These are phyloP conservation scores for Scheffersomyces lignosus DNA, from an alignment of 805 yeast genomes.

Conservation along the genomic window DNA sequence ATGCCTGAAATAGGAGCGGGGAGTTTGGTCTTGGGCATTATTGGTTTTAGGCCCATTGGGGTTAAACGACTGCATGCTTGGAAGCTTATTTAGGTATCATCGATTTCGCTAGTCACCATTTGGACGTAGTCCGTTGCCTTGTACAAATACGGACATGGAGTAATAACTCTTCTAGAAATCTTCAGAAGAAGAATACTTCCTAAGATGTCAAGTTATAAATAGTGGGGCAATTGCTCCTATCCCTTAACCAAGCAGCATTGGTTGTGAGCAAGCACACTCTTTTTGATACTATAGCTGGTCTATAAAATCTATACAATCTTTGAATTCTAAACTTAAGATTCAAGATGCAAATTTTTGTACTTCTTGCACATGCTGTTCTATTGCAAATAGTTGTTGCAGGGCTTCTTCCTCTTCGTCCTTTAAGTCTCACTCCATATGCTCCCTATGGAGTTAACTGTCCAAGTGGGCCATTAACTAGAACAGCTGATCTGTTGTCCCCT, in stretches of 20 bases:
- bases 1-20: no score
- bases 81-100: no score
- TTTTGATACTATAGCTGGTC: not conserved
- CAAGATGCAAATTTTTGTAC: not conserved
- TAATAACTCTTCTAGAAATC: no score
- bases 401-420: not conserved
- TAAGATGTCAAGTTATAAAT: no score
- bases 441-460: constrained; percentile 13
- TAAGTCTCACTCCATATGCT: constrained; percentile 8
- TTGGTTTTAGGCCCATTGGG: no score
- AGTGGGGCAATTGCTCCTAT: not conserved
- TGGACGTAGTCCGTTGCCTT: no score
- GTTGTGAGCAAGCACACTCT: not conserved
- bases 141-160: no score
- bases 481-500: constrained; percentile 1
- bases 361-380: not conserved
- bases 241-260: not conserved
- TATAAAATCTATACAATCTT: not conserved
- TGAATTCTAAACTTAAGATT: not conserved
- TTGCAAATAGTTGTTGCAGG: no score
- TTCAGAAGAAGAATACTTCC: no score
- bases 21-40: no score
- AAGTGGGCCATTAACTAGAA: constrained; percentile 1
- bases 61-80: no score
- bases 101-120: no score